Base-by-base conservation (phyloP, 208 protist genomes). In the Leishmania lainsoni region DNA sequence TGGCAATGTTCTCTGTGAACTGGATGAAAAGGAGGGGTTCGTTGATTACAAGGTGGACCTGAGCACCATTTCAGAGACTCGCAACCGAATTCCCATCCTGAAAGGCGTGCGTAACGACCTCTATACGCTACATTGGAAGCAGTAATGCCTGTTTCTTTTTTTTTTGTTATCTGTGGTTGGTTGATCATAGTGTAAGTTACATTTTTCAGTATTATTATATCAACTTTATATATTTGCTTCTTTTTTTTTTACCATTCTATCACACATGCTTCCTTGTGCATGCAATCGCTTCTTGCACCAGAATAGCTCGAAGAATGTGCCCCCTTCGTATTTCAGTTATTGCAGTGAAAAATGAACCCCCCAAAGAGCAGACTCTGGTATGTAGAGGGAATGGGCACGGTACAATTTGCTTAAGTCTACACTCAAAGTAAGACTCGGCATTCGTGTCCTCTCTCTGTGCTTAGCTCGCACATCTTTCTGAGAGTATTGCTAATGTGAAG, bases 51-150 rank as follows among this genome's bases (percentile, higher is more conserved):
- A 94, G 29, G 52, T 97, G 16, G 90, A 98, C 77, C 78, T 97
- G 17, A 75, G 76, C n/a, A 20, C 90, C 39, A 81, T 96, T 54
- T 5, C 76, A 14, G 66, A 78, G 42, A 84, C 89, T 17, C 86
- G 95, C 22, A 82, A 88, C 42, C 66, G 84, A 49, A 90, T 98
- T 75, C 96, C 96, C 29, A 96, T 97, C 49, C n/a, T 97, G 70
- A 87, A 87, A 58, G 94, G 95, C 0, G 83, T 89, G 10, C 86
- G 96, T 22, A 51, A 93, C 59, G 94, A 98, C 77, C 52, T 98
- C 2, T 97, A 97, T 80, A 83, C 79, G 16, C 61, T 96, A 5
- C 78, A 74, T 5, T 97, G 94, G 94, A 88, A 87, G 39, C 80
- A 91, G 75, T 65, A 77, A 26, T 76, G 59, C 10, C 52, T 48